Conservation (phyloP, 1,284 basidiomycete species). For the Pseudozyma sp. region DNA sequence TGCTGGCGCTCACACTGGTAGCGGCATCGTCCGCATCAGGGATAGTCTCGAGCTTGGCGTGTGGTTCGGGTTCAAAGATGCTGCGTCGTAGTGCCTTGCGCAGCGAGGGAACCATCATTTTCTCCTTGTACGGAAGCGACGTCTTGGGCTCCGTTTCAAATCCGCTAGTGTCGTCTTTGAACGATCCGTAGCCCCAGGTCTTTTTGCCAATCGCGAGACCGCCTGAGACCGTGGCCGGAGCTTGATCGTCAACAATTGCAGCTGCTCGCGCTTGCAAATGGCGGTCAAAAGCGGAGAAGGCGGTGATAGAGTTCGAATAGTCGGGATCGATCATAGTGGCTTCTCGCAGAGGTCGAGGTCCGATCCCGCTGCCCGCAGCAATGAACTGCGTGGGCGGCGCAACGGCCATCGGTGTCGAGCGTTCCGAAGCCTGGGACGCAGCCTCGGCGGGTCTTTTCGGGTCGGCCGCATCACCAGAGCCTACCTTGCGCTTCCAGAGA, state of each 20-base stretch:
- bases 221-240: conserved; percentile 1
- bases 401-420: conserved; percentile 50
- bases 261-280: conserved; percentile 22
- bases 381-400: conserved; percentile 44
- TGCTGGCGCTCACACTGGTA: conserved; percentile 23
- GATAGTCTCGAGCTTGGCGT: conserved; percentile 45
- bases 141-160: conserved; percentile 68
- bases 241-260: conserved; percentile 1
- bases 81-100: conserved; percentile 53
- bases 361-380: conserved; percentile 42
- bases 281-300: conserved; percentile 34
- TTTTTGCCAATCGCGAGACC: conserved; percentile 38
- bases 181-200: conserved; percentile 49
- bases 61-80: conserved; percentile 34
- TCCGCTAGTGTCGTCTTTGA: conserved; percentile 45
- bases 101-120: conserved; percentile 64
- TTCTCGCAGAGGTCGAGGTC: conserved; percentile 38
- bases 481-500: conserved; percentile 49
- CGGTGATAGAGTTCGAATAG: conserved; percentile 15
- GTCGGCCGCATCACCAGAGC: conserved; percentile 9
- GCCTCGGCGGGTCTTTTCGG: background rate
- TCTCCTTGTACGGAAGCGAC: conserved; percentile 65
- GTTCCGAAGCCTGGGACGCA: conserved; percentile 1
- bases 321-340: conserved; percentile 46
- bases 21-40: conserved; percentile 38